Evolutionary conservation across 495 filamentous ascomycete species (phyloP).

Genomic region (Massariosphaeria phaeospora): DNA sequence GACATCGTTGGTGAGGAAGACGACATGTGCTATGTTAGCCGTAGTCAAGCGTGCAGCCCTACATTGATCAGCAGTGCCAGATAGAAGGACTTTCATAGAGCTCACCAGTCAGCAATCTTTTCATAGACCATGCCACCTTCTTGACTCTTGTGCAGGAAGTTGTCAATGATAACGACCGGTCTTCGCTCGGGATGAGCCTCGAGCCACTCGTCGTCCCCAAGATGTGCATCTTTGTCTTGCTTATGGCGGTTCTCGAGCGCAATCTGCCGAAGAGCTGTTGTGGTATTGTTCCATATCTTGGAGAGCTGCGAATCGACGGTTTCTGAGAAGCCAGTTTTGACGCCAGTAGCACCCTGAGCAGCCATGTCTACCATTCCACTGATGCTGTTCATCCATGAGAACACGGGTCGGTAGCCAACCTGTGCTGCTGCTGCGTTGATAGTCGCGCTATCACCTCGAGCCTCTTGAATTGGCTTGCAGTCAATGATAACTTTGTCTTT

Average conservation of each 20-base stretch:
- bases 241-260: slow-evolving; percentile 65
- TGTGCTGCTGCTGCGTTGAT: slow-evolving; percentile 74
- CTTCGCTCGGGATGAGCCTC: slow-evolving; percentile 82
- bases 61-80: neutral
- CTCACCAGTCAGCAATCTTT: slow-evolving; percentile 74
- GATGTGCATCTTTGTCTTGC: slow-evolving; percentile 63
- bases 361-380: slow-evolving; percentile 89
- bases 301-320: slow-evolving; percentile 84
- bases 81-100: neutral
- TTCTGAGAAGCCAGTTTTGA: slow-evolving; percentile 92
- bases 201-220: slow-evolving; percentile 82
- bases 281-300: slow-evolving; percentile 88
- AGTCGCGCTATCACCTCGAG: slow-evolving; percentile 81
- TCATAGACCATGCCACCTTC: slow-evolving; percentile 75
- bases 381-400: slow-evolving; percentile 93
- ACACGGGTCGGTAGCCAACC: slow-evolving; percentile 90
- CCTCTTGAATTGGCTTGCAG: slow-evolving; percentile 90
- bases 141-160: slow-evolving; percentile 78
- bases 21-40: slow-evolving; percentile 88
- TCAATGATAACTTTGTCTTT: slow-evolving; percentile 83
- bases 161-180: slow-evolving; percentile 88
- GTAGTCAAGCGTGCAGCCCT: slow-evolving; percentile 77
- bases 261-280: slow-evolving; percentile 70
- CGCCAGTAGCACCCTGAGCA: slow-evolving; percentile 86
- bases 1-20: slow-evolving; percentile 91